These are phyloP conservation scores for Fusarium neocosmosporiellum DNA, from an alignment of 2,329 filamentous ascomycete genomes.

Conservation along the genomic window DNA sequence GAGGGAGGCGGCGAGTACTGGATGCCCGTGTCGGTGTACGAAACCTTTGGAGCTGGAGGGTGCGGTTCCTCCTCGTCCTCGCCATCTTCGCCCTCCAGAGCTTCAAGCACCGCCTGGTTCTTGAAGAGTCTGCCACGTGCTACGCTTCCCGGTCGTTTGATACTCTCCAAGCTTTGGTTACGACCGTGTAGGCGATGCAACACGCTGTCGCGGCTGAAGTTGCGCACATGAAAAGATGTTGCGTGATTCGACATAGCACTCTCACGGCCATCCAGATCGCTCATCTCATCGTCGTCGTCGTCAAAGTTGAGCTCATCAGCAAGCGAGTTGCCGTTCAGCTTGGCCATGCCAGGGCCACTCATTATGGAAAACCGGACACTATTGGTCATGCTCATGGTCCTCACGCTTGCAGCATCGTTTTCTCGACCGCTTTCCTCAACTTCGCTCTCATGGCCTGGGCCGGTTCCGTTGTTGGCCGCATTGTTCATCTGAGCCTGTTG, in stretches of 20 bases:
- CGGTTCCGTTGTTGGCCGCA: constrained; percentile 37
- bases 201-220: constrained; percentile 68
- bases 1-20: constrained; percentile 89
- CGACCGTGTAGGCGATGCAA: constrained; percentile 61
- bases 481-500: constrained; percentile 65
- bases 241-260: constrained; percentile 65
- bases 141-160: constrained; percentile 66
- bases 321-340: constrained; percentile 77
- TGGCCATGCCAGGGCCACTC: constrained; percentile 65
- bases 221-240: constrained; percentile 61
- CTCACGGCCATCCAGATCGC: constrained; percentile 77
- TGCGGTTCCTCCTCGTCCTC: constrained; percentile 58
- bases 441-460: constrained; percentile 65
- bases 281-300: constrained; percentile 81
- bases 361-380: constrained; percentile 79
- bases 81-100: constrained; percentile 66
- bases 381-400: constrained; percentile 78
- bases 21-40: constrained; percentile 80
- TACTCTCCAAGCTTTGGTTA: constrained; percentile 69
- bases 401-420: constrained; percentile 77
- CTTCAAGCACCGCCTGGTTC: constrained; percentile 67
- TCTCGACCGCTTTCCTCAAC: constrained; percentile 71
- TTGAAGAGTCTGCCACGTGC: constrained; percentile 63
- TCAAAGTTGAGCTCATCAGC: constrained; percentile 93
- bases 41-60: constrained; percentile 51